Conservation (phyloP, 176 grass and related monocot genomes). For the Oryza meyeriana region DNA sequence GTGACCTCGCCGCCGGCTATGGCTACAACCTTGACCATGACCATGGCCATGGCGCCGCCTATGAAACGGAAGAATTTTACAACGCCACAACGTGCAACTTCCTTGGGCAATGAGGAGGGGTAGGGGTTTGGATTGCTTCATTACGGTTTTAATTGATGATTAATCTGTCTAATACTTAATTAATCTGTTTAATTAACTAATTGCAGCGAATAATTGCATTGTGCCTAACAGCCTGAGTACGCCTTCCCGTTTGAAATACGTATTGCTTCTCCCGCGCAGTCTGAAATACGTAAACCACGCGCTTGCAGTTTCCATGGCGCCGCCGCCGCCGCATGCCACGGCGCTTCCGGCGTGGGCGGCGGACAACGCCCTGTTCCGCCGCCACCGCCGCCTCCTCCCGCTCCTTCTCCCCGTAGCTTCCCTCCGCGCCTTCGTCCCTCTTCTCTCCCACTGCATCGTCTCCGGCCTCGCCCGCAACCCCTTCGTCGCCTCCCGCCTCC, state of each 20-base stretch:
- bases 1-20: not conserved
- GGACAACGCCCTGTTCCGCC: slow-evolving; percentile 46
- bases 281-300: not conserved
- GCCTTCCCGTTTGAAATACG: not conserved
- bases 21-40: not conserved
- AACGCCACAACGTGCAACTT: slow-evolving; percentile 4
- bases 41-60: not conserved
- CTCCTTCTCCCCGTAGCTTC: slow-evolving; percentile 21
- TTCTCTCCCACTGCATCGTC: slow-evolving; percentile 50
- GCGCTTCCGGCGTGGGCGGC: slow-evolving; percentile 40
- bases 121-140: not conserved
- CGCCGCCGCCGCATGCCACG: not conserved
- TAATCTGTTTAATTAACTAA: not conserved
- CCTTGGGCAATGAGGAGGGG: not conserved
- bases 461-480: slow-evolving; percentile 56
- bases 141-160: not conserved
- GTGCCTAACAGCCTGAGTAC: not conserved
- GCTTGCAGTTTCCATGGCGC: slow-evolving; percentile 1
- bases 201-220: not conserved
- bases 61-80: not conserved
- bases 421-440: slow-evolving; percentile 26
- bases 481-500: slow-evolving; percentile 50
- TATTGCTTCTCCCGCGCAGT: not conserved
- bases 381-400: slow-evolving; percentile 37
- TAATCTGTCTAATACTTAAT: slow-evolving; percentile 5